Conservation (phyloP, 2,329 filamentous ascomycete species). For the Scleromitrula shiraiana region DNA sequence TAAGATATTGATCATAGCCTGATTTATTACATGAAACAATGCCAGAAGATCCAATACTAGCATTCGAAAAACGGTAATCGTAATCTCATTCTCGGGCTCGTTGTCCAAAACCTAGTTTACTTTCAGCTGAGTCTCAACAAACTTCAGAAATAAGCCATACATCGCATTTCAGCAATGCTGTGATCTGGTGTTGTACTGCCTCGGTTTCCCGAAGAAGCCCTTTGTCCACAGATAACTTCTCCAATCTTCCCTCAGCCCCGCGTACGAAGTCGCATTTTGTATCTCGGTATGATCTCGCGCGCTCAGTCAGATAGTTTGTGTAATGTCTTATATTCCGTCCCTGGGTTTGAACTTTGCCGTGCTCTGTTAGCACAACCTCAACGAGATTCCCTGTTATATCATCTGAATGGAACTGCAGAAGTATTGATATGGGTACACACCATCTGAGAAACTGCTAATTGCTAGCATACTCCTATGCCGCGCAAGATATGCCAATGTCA, state of each 20-base stretch:
- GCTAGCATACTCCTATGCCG: conserved; percentile 76
- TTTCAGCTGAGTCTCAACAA: conserved; percentile 13
- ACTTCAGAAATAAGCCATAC: conserved; percentile 45
- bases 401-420: conserved; percentile 7
- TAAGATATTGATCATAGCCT: conserved; percentile 93
- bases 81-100: conserved; percentile 94
- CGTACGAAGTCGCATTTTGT: conserved; percentile 89
- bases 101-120: conserved; percentile 64
- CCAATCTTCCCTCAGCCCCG: conserved; percentile 71
- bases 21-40: conserved; percentile 91
- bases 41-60: conserved; percentile 83
- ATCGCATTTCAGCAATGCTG: conserved; percentile 80
- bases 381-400: conserved; percentile 15
- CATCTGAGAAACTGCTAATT: conserved; percentile 86
- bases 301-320: conserved; percentile 74
- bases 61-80: conserved; percentile 84
- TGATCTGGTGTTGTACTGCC: conserved; percentile 79
- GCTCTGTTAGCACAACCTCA: conserved; percentile 32
- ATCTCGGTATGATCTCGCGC: conserved; percentile 73
- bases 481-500: conserved; percentile 76
- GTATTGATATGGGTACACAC: conserved; percentile 42
- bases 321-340: conserved; percentile 92
- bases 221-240: conserved; percentile 82
- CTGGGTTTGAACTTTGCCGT: conserved; percentile 72
- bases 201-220: conserved; percentile 89